Evolutionary conservation across 2,329 filamentous ascomycete species (phyloP).

Genomic region (Aspergillus sp.): DNA sequence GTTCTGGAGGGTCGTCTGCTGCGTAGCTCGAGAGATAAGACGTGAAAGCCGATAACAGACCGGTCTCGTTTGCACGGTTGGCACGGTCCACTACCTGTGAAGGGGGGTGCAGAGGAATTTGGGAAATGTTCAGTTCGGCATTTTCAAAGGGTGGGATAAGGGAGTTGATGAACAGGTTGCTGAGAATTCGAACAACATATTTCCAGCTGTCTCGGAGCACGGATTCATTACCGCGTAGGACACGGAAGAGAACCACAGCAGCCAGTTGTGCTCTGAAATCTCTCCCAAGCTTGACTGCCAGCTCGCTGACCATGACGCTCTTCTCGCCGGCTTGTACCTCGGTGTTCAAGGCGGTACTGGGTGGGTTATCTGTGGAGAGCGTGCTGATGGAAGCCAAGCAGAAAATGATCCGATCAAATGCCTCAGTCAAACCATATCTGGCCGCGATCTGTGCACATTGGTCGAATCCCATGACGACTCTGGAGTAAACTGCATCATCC

Average conservation of each 20-base stretch:
- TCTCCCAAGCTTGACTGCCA: slow-evolving; percentile 89
- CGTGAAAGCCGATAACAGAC: slow-evolving; percentile 88
- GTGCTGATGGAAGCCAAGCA: slow-evolving; percentile 88
- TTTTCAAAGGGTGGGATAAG: slow-evolving; percentile 78
- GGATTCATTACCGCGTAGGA: slow-evolving; percentile 77
- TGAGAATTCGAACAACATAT: slow-evolving; percentile 81
- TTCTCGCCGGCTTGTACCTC: slow-evolving; percentile 88
- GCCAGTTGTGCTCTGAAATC: slow-evolving; percentile 92
- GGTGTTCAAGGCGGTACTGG: slow-evolving; percentile 84
- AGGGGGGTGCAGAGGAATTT: slow-evolving; percentile 83
- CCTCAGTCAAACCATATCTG: slow-evolving; percentile 73
- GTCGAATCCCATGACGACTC: slow-evolving; percentile 90
- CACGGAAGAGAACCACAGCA: slow-evolving; percentile 88
- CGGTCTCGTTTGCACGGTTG: slow-evolving; percentile 67
- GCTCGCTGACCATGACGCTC: slow-evolving; percentile 96
- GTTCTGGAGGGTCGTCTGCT: slow-evolving; percentile 93
- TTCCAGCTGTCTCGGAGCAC: slow-evolving; percentile 55
- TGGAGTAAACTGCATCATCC: slow-evolving; percentile 89
- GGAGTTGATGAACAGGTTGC: slow-evolving; percentile 94
- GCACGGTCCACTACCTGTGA: slow-evolving; percentile 89
- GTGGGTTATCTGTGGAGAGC: slow-evolving; percentile 65
- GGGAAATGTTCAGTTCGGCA: slow-evolving; percentile 61
- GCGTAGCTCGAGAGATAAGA: slow-evolving; percentile 99
- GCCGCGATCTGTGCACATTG: slow-evolving; percentile 91
- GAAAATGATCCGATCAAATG: slow-evolving; percentile 86